These are phyloP conservation scores for Triadica sebifera DNA, from an alignment of 345 rosid genomes.

Conservation along the genomic window DNA sequence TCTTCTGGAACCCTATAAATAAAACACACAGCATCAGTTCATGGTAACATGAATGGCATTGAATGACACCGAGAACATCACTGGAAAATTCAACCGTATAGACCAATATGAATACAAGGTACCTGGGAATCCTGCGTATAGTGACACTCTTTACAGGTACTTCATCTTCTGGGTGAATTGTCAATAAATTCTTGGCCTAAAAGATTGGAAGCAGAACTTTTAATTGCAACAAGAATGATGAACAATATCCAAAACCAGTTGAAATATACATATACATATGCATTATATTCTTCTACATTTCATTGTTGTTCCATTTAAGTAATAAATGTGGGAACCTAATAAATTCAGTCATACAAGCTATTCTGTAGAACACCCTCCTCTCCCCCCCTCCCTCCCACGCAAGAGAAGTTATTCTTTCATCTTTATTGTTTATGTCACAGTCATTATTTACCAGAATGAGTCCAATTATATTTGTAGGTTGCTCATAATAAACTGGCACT, in stretches of 20 bases:
- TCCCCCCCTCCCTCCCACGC: neutral
- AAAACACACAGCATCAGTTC: constrained; percentile 9
- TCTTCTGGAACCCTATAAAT: constrained; percentile 64
- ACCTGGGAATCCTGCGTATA: constrained; percentile 91
- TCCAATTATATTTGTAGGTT: constrained; percentile 84
- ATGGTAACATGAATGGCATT: neutral
- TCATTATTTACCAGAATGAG: constrained; percentile 61
- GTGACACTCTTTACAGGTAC: constrained; percentile 81
- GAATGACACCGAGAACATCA: constrained; percentile 4
- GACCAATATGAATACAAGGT: neutral
- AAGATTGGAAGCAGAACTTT: constrained; percentile 3
- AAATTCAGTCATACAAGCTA: neutral
- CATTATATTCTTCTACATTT: no score
- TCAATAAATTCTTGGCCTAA: constrained; percentile 81
- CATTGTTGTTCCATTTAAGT: no score
- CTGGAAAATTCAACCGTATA: neutral
- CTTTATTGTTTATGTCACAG: neutral
- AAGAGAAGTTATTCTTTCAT: neutral
- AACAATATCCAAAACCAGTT: neutral
- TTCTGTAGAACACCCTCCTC: neutral
- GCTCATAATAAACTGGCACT: constrained; percentile 93
- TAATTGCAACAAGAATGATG: neutral
- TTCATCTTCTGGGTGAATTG: constrained; percentile 78
- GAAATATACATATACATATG: neutral
- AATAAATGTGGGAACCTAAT: no score